A percentile compares a stretch with the other conserved stretches of the same genome.
phyloP scores from a whole-genome alignment of 2,329 filamentous ascomycete species.

The Claviceps sp. region DNA sequence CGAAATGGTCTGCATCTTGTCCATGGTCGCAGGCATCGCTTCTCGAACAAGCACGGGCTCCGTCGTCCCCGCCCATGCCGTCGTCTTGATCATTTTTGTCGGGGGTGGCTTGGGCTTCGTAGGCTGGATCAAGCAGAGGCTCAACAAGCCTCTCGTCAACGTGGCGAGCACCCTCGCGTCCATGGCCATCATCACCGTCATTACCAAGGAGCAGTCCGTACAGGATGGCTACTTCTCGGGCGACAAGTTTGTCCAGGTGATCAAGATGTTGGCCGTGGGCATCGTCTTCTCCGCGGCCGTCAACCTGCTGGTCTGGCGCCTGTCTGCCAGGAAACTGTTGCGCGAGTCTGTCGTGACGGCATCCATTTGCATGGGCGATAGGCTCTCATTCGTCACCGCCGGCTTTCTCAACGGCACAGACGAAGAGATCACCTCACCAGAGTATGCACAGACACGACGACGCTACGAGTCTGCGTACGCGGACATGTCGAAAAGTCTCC shows the following conservation, averaged over 20 bases:
- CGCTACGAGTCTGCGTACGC: slow-evolving; percentile 55
- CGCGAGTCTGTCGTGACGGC: slow-evolving; percentile 58
- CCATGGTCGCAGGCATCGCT: slow-evolving; percentile 78
- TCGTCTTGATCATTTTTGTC: slow-evolving; percentile 73
- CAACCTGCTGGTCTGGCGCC: slow-evolving; percentile 65
- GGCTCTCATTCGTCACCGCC: slow-evolving; percentile 67
- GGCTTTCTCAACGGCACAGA: slow-evolving; percentile 77
- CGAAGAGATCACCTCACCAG: slow-evolving; percentile 54
- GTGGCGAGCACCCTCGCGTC: slow-evolving; percentile 76
- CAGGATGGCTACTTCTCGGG: slow-evolving; percentile 71
- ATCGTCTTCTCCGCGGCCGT: slow-evolving; percentile 58
- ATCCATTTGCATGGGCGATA: slow-evolving; percentile 64
- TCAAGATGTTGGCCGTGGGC: slow-evolving; percentile 75
- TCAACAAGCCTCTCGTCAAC: slow-evolving; percentile 68
- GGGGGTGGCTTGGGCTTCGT: slow-evolving; percentile 78
- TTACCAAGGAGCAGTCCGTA: slow-evolving; percentile 84
- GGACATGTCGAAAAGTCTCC: slow-evolving; percentile 61
- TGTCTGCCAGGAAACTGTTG: slow-evolving; percentile 61
- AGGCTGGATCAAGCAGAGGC: slow-evolving; percentile 72
- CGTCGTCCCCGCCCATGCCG: slow-evolving; percentile 57
- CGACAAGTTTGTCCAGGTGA: slow-evolving; percentile 66
- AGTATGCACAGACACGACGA: slow-evolving; percentile 48
- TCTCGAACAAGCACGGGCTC: slow-evolving; percentile 55
- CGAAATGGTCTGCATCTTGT: slow-evolving; percentile 57
- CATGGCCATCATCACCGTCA: slow-evolving; percentile 74